phyloP scores from a whole-genome alignment of 805 yeast genomes.

The Ogataea kodamae region DNA sequence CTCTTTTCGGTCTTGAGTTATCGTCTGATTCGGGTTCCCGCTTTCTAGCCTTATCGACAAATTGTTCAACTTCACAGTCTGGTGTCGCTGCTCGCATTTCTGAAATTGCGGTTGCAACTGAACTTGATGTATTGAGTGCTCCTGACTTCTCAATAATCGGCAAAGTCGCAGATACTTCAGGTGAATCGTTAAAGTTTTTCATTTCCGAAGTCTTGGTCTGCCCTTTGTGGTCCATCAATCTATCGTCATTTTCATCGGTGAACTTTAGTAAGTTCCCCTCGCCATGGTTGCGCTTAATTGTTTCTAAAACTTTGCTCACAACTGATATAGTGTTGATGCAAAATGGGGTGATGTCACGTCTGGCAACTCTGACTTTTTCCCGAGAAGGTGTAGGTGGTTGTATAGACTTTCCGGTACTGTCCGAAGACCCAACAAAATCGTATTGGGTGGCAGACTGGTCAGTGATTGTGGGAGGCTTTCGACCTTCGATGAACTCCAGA shows the following conservation, averaged over 20 bases:
- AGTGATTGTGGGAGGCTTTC: slow-evolving; percentile 1
- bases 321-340: slow-evolving; percentile 27
- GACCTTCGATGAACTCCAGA: slow-evolving; percentile 17
- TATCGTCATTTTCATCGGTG: slow-evolving; percentile 15
- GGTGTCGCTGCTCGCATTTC: too few relatives aligned
- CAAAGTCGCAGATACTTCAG: too few relatives aligned
- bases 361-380: slow-evolving; percentile 42
- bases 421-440: slow-evolving; percentile 8
- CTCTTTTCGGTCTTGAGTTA: too few relatives aligned
- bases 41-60: too few relatives aligned
- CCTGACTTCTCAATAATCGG: too few relatives aligned
- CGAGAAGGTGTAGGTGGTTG: slow-evolving; percentile 26
- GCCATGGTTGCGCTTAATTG: slow-evolving; percentile 21
- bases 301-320: slow-evolving; percentile 21
- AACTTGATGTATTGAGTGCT: too few relatives aligned
- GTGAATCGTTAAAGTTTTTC: too few relatives aligned
- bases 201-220: too few relatives aligned
- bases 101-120: too few relatives aligned
- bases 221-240: neutral
- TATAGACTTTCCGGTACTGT: slow-evolving; percentile 6
- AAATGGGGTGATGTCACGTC: slow-evolving; percentile 43
- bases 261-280: slow-evolving; percentile 25
- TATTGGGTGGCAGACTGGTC: slow-evolving; percentile 5
- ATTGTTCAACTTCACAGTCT: too few relatives aligned
- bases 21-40: too few relatives aligned